Conservation (phyloP, 2,329 filamentous ascomycete genomes). For the Keithomyces neogunnii region DNA sequence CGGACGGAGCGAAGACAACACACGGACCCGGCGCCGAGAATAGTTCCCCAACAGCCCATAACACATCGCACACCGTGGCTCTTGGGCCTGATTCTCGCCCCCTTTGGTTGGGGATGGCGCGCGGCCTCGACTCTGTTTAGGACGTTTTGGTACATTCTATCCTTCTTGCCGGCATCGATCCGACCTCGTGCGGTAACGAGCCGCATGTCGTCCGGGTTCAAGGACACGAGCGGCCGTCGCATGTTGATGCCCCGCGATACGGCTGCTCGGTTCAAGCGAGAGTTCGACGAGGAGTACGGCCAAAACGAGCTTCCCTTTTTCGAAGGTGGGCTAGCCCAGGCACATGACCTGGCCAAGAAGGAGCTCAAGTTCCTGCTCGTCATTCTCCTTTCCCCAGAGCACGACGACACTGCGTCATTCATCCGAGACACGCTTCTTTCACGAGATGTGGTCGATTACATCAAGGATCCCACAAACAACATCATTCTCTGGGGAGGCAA, state of each 20-base stretch:
- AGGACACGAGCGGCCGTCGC: slow-evolving; percentile 61
- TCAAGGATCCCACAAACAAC: slow-evolving; percentile 68
- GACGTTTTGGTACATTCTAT: slow-evolving; percentile 68
- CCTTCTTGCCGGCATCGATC: slow-evolving; percentile 65
- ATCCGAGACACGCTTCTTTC: slow-evolving; percentile 74
- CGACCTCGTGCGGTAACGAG: slow-evolving; percentile 47
- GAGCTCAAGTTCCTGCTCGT: slow-evolving; percentile 90
- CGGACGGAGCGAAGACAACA: slow-evolving; percentile 17
- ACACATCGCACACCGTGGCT: slow-evolving; percentile 66
- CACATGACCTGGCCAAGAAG: slow-evolving; percentile 80
- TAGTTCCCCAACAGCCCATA: slow-evolving; percentile 68
- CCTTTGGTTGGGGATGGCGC: slow-evolving; percentile 70
- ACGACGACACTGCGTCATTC: slow-evolving; percentile 83
- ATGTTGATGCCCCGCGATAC: slow-evolving; percentile 80
- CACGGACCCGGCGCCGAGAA: slow-evolving; percentile 67
- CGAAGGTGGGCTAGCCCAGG: slow-evolving; percentile 86
- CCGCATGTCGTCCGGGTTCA: slow-evolving; percentile 40
- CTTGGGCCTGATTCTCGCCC: slow-evolving; percentile 69
- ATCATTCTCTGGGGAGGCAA: slow-evolving; percentile 90
- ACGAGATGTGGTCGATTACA: slow-evolving; percentile 62
- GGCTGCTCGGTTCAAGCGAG: slow-evolving; percentile 77
- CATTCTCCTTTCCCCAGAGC: slow-evolving; percentile 80
- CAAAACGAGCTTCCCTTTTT: slow-evolving; percentile 64
- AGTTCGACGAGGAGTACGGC: slow-evolving; percentile 93
- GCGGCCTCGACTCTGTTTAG: slow-evolving; percentile 62